These are phyloP conservation scores for Porcisia deanei DNA, from an alignment of 208 protist genomes.

Conservation along the genomic window DNA sequence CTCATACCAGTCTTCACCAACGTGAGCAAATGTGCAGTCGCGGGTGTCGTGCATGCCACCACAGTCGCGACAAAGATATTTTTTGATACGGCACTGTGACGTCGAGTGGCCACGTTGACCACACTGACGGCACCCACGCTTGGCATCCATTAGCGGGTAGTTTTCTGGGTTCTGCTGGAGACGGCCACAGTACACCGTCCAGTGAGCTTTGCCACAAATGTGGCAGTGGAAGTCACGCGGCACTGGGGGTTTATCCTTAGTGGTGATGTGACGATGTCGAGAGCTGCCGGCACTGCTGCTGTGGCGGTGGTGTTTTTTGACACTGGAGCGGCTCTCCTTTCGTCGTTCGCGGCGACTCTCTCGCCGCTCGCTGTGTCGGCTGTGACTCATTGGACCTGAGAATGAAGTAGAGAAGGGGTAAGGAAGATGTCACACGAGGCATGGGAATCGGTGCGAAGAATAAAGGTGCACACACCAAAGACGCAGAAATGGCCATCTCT, in stretches of 20 bases:
- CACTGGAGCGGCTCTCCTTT: slow-evolving; percentile 15
- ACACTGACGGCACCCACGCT: slow-evolving; percentile 74
- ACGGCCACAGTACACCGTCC: slow-evolving; percentile 74
- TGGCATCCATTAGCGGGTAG: slow-evolving; percentile 61
- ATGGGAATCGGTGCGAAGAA: neutral
- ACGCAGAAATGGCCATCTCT: neutral
- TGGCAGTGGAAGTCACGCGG: slow-evolving; percentile 70
- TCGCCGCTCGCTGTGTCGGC: slow-evolving; percentile 9
- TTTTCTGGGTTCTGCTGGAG: slow-evolving; percentile 47
- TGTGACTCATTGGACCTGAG: slow-evolving; percentile 15
- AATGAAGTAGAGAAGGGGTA: neutral
- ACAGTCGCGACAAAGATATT: slow-evolving; percentile 76
- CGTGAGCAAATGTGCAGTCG: slow-evolving; percentile 79
- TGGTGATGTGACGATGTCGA: neutral
- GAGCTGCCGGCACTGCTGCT: slow-evolving; percentile 3
- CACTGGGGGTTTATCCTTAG: slow-evolving; percentile 23
- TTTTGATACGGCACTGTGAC: slow-evolving; percentile 56
- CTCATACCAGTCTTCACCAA: slow-evolving; percentile 84
- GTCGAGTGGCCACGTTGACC: slow-evolving; percentile 74
- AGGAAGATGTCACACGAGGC: neutral
- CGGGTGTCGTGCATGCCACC: slow-evolving; percentile 82
- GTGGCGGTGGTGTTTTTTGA: slow-evolving; percentile 18
- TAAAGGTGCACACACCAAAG: slow-evolving; percentile 10
- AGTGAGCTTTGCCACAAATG: slow-evolving; percentile 82
- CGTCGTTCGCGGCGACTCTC: slow-evolving; percentile 21